phyloP scores from a whole-genome alignment of 2,329 filamentous ascomycete species.

The Trichoderma afroharzianum region DNA sequence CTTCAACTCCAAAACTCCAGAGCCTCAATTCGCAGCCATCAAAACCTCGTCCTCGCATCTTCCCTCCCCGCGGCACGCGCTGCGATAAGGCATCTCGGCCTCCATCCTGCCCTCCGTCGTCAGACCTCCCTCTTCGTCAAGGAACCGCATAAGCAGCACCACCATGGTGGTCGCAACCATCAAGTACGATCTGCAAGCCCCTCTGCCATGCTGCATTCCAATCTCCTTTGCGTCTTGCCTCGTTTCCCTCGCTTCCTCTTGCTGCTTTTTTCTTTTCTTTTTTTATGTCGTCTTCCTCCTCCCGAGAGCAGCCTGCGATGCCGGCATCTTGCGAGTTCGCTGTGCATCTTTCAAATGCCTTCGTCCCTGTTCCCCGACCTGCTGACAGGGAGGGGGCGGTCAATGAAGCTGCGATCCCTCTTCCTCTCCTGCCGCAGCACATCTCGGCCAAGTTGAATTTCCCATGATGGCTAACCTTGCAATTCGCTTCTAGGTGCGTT shows the following conservation, averaged over 20 bases:
- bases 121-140: conserved; percentile 33
- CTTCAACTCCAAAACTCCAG: conserved; percentile 5
- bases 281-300: not conserved
- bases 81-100: conserved; percentile 22
- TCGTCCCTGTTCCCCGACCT: not conserved
- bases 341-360: not conserved
- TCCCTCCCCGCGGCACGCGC: conserved; percentile 23
- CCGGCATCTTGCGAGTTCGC: not conserved
- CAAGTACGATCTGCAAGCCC: conserved; percentile 47
- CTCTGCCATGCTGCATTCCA: conserved; percentile 19
- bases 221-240: conserved; percentile 1
- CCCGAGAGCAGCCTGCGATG: not conserved
- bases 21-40: conserved; percentile 17
- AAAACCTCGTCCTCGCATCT: conserved; percentile 14
- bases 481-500: conserved; percentile 67
- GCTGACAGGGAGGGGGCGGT: conserved; percentile 14
- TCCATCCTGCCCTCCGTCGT: conserved; percentile 15
- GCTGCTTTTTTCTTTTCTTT: not conserved
- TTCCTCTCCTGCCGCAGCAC: not conserved
- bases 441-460: not conserved
- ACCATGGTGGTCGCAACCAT: conserved; percentile 63
- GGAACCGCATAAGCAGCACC: conserved; percentile 38
- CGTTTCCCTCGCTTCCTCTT: not conserved
- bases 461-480: conserved; percentile 23
- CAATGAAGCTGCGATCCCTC: not conserved